Evolutionary conservation across 2,329 filamentous ascomycete species (phyloP), one percentile per base, ranked within the genome.

Genomic region (Colletotrichum zoysiae): DNA sequence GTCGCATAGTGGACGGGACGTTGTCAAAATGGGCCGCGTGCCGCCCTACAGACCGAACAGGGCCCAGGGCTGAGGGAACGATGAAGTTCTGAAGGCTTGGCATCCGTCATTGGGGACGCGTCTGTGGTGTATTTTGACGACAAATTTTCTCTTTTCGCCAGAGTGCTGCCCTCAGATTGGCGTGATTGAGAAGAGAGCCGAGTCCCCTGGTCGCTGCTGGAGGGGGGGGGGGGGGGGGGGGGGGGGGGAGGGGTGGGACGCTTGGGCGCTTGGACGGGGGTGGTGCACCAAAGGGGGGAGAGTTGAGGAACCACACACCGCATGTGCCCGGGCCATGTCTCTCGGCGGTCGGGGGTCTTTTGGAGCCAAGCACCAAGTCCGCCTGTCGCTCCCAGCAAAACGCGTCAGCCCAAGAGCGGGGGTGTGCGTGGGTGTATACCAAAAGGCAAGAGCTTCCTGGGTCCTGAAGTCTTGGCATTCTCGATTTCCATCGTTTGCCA

Each of bases 11-110:
- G 58, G 69, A 71, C 69, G 65, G 65, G 69, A 71, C 59, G 69
- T 71, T 64, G 69, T 71, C 59, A 64, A 68, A 64, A 71, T 69
- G 59, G 59, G 40, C 69, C 65, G 69, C 65, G 58, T 66, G 44
- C 69, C 59, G 69, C 65, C 69, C 65, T 71, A 71, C 59, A 69
- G 65, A 63, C 44, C 44, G 51, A 71, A 59, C 69, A 71, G 69
- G 69, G 69, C 69, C 59, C 69, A 64, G 69, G 69, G 69, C 69
- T 71, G 69, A 71, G 65, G 69, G 57, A 68, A 69, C 59, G 58
- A 55, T 60, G 69, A 71, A 65, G 69, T 69, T 69, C 26, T 71
- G 69, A 69, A 71, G 69, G 62, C 69, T 71, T 71, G 69, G 69
- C 69, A 64, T 71, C 59, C 69, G 69, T 71, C 65, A 69, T 71